phyloP scores from a whole-genome alignment of 169 alveolate genomes.

The Babesia divergens region DNA sequence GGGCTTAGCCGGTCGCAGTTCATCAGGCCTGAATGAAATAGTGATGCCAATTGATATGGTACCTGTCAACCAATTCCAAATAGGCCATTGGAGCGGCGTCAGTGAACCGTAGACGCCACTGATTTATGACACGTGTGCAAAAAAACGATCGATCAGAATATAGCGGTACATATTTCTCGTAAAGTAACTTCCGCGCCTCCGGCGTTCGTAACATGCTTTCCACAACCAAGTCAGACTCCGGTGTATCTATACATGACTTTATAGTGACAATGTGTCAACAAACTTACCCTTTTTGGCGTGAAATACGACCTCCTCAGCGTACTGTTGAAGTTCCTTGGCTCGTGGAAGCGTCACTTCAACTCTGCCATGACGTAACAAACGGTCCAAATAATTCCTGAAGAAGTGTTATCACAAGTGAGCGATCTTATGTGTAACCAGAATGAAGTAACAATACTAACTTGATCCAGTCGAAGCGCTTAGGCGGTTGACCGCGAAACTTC shows the following conservation, averaged over 20 bases:
- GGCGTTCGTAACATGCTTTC: conserved; percentile 83
- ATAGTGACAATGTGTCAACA: too few relatives aligned
- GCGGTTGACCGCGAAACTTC: conserved; percentile 79
- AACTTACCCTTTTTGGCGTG: conserved; percentile 77
- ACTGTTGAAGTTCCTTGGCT: conserved; percentile 85
- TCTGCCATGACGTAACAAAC: conserved; percentile 76
- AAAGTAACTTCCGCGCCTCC: conserved; percentile 77
- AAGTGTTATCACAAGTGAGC: background rate
- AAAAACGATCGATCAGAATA: conserved; percentile 77
- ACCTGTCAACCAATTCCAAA: conserved; percentile 82
- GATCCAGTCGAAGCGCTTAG: conserved; percentile 80
- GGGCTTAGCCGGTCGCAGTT: conserved; percentile 84
- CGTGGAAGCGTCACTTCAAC: conserved; percentile 79
- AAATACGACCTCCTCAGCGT: conserved; percentile 81
- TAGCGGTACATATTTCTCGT: conserved; percentile 79
- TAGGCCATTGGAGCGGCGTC: conserved; percentile 86
- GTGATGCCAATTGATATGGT: background rate
- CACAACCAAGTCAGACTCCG: conserved; percentile 70
- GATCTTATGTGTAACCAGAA: background rate
- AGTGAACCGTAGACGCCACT: conserved; percentile 74
- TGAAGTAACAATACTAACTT: conserved; percentile 42
- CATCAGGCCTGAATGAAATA: conserved; percentile 71
- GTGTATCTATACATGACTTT: conserved; percentile 1
- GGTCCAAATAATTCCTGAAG: conserved; percentile 78
- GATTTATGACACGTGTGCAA: conserved; percentile 81